Base-by-base conservation (phyloP, 2,329 filamentous ascomycete genomes). In the Trichoderma oligosporum region DNA sequence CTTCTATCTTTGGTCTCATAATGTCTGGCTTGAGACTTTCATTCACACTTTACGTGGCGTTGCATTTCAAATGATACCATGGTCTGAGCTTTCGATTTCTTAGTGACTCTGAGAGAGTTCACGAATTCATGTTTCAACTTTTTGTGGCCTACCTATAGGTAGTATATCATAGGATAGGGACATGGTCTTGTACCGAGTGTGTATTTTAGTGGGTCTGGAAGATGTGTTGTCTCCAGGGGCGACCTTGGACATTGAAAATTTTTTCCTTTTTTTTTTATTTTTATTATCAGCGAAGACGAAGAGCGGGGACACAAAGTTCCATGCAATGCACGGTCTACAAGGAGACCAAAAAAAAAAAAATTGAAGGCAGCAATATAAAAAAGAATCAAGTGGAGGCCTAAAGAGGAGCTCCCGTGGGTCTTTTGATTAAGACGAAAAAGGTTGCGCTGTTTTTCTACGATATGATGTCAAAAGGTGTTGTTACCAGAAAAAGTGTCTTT, bases 1-100 rank as follows among this genome's bases (percentile, higher is more conserved):
- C 51, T 47, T 51, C 45, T 20, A 33, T 36, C 35, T 39, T 58
- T 47, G 56, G 41, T 58, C 41, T 58, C 51, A 45, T 58, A 55
- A 58, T 54, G 48, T 58, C 51, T 58, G 31, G 38, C n/a, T 44
- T 54, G 56, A 29, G 48, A 53, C 56, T 35, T 44, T 29, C 45
- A 36, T 59, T 38, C 39, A 45, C 52, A 56, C 57, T 46, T 54
- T 56, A 55, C 52, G 51, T 27, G 57, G 57, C 57, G 57, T 59
- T 59, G 45, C 36, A 51, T 56, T 56, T 47, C 48, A 42, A 45
- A 59, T 59, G 57, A 59, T 59, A 59, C 57, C 57, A 59, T 59
- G 57, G 57, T 51, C 46, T 56, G 49, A 53, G 44, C 52, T 53
- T 56, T 56, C 31, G 46, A 27, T 25, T 31, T 35, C 38, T 36